These are phyloP conservation scores for Schoenoplectus triqueter DNA, from an alignment of 202 grass and related monocot species.

Conservation along the genomic window DNA sequence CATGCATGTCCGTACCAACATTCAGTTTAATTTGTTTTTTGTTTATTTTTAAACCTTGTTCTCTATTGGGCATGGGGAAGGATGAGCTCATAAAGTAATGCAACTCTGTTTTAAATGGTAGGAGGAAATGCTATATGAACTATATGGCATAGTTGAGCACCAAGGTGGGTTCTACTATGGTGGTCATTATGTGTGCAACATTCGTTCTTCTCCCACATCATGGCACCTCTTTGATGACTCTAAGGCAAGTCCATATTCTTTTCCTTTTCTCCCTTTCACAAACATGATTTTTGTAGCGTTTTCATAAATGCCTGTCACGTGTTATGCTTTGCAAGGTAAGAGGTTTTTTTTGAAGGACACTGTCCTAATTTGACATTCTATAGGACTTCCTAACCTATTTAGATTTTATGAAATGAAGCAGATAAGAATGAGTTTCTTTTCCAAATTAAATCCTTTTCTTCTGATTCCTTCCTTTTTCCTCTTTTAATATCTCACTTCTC, in stretches of 20 bases:
- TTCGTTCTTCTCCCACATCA: slow-evolving; percentile 69
- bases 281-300: not conserved
- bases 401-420: not conserved
- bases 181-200: slow-evolving; percentile 75
- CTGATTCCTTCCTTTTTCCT: not conserved
- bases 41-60: slow-evolving; percentile 7
- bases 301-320: not conserved
- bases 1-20: not conserved
- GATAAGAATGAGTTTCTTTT: not conserved
- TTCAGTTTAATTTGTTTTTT: not conserved
- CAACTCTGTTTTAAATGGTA: slow-evolving; percentile 38
- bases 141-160: slow-evolving; percentile 86
- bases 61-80: slow-evolving; percentile 14
- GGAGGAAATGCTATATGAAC: slow-evolving; percentile 70
- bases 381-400: not conserved
- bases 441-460: not conserved
- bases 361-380: not conserved
- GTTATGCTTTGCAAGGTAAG: slow-evolving; percentile 4
- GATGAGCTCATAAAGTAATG: slow-evolving; percentile 13
- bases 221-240: slow-evolving; percentile 86
- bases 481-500: not conserved
- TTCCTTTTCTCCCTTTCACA: slow-evolving; percentile 29
- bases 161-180: slow-evolving; percentile 61
- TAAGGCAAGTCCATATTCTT: slow-evolving; percentile 44
- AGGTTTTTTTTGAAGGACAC: not conserved